These are phyloP conservation scores for Fibroporia radiculosa DNA, from an alignment of 768 basidiomycete species.

Conservation along the genomic window DNA sequence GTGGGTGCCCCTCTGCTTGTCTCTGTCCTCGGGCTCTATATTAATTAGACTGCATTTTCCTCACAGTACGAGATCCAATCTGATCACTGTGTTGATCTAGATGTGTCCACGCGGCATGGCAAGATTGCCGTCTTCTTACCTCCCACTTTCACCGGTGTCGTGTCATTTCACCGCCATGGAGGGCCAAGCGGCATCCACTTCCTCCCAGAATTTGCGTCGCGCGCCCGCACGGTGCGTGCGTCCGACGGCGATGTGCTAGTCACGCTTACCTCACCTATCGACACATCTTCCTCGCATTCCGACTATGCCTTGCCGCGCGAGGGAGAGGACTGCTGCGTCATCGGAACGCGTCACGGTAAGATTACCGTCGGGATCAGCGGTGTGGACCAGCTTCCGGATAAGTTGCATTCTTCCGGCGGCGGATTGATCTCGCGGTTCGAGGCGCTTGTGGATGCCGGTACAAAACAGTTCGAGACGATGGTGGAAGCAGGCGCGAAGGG, in stretches of 20 bases:
- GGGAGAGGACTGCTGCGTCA: conserved; percentile 8
- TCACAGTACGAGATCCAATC: conserved; percentile 8
- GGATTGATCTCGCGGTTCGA: background rate
- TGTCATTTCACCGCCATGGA: conserved; percentile 7
- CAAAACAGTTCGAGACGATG: conserved; percentile 1
- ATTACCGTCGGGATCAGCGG: conserved; percentile 15
- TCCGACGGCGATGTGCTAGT: conserved; percentile 13
- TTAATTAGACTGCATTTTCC: background rate
- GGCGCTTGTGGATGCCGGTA: background rate
- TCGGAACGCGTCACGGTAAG: conserved; percentile 13
- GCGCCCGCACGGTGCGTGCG: conserved; percentile 11
- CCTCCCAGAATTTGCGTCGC: conserved; percentile 15
- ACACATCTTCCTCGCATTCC: background rate
- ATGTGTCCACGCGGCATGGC: conserved; percentile 9
- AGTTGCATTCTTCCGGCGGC: background rate
- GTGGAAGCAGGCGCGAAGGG: background rate
- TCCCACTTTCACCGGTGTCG: conserved; percentile 11
- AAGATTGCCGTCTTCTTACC: conserved; percentile 13
- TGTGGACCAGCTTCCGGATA: conserved; percentile 4
- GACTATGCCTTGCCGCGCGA: background rate
- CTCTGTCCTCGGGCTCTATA: background rate
- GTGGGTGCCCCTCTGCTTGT: conserved; percentile 6
- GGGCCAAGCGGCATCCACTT: conserved; percentile 1
- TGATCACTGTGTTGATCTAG: conserved; percentile 9
- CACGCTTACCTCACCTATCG: background rate